Base-by-base conservation (phyloP, 2,329 filamentous ascomycete species). In the Ophiostoma angusticollis region DNA sequence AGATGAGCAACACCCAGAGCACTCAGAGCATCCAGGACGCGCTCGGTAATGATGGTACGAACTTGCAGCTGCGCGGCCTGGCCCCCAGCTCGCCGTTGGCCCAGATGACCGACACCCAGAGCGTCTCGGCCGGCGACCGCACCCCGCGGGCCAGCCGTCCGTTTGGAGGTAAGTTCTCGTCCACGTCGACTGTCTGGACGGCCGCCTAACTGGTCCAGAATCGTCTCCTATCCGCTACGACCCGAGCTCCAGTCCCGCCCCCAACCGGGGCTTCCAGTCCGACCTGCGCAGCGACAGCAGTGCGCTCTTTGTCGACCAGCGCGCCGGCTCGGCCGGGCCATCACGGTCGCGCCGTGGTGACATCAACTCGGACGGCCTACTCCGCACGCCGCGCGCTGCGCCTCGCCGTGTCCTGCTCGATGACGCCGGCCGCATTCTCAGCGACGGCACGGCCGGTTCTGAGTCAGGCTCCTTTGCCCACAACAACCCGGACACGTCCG, bases 221-320 rank as follows among this genome's bases (percentile, higher is more conserved):
- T 96, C 89, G 0, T 96, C 89, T 1, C 89, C 89, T 1, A 84
- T 96, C 49, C 77, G 79, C 57, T 96, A 95, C 56, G 84, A 84
- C 41, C 78, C 85, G 25, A 94, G 85, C 59, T 94, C 89, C 27
- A 93, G 84, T 54, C 84, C 85, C 19, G 78, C 75, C n/a, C 75
- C 74, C 35, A 40, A 53, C 67, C 64, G 46, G 62, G 72, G 47
- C 37, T 35, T 42, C 12, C 76, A 79, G 47, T 80, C 82, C 37
- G 78, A 89, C 54, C 67, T 84, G 45, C 75, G 75, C 50, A 93
- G 83, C 57, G 84, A 85, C 54, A 85, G 80, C 62, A 94, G 86
- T 53, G 83, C 78, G 5, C 69, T 96, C 22, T 96, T 96, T 54
- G 80, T 95, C 24, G 67, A 80, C 50, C 70, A 79, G 43, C 55